A percentile compares a stretch with the other conserved stretches of the same genome.
These are phyloP conservation scores for Zea luxurians DNA, from an alignment of 176 grass and related monocot species.

Conservation along the genomic window DNA sequence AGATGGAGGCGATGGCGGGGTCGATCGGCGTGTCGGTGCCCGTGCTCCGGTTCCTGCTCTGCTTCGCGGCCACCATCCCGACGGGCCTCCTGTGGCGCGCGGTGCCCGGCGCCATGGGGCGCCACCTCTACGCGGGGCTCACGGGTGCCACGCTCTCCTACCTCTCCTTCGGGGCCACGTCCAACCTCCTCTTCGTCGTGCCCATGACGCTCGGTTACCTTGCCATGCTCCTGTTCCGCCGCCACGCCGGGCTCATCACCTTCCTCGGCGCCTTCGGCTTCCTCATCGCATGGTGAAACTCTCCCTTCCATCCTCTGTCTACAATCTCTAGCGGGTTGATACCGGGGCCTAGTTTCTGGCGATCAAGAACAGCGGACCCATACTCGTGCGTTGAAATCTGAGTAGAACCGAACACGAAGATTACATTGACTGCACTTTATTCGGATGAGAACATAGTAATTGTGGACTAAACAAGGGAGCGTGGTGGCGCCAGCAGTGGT, in stretches of 20 bases:
- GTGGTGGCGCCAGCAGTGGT: neutral
- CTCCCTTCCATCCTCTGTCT: conserved; percentile 22
- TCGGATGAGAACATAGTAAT: conserved; percentile 17
- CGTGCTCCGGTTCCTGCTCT: conserved; percentile 93
- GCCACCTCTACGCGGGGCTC: conserved; percentile 86
- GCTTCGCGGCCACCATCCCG: conserved; percentile 93
- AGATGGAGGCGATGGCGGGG: conserved; percentile 81
- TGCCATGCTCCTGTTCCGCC: conserved; percentile 72
- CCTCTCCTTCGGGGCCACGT: conserved; percentile 79
- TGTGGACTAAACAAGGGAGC: conserved; percentile 2
- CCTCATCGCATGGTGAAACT: conserved; percentile 85
- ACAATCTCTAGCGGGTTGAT: conserved; percentile 6
- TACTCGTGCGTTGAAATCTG: conserved; percentile 15
- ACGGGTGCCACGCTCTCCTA: conserved; percentile 80
- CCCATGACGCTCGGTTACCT: conserved; percentile 82
- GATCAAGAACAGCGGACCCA: neutral
- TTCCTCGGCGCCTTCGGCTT: conserved; percentile 91
- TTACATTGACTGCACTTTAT: conserved; percentile 18
- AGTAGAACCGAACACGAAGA: conserved; percentile 3
- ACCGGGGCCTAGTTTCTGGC: conserved; percentile 11
- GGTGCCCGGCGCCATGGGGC: conserved; percentile 53
- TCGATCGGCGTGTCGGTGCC: conserved; percentile 91
- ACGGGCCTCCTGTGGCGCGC: conserved; percentile 74
- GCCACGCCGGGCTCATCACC: conserved; percentile 67
- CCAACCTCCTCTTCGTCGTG: conserved; percentile 89